Percentiles rank a stretch among this genome's conserved stretches.
These are phyloP conservation scores for Aspergillus luchuensis DNA, from an alignment of 2,329 filamentous ascomycete species.

Conservation along the genomic window DNA sequence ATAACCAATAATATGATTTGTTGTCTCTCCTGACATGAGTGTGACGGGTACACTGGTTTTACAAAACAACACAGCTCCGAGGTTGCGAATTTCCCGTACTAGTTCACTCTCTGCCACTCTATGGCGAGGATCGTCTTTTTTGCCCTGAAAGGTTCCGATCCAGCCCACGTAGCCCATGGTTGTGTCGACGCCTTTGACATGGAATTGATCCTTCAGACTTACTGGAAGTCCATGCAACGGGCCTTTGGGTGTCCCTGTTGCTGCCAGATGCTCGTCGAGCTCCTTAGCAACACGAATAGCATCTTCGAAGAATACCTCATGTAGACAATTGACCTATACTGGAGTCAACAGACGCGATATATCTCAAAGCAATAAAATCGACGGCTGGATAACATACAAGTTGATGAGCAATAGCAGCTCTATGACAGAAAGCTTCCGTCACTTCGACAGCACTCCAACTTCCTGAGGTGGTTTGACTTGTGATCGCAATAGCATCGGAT, in stretches of 20 bases:
- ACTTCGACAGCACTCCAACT: conserved; percentile 59
- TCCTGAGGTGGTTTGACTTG: conserved; percentile 55
- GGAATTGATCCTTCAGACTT: not conserved
- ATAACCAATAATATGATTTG: conserved; percentile 23
- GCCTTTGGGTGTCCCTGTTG: not conserved
- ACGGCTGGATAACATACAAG: conserved; percentile 41
- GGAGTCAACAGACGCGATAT: not conserved
- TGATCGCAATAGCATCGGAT: conserved; percentile 59
- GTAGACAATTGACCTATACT: conserved; percentile 48
- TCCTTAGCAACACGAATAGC: not conserved
- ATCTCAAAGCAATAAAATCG: too few relatives aligned
- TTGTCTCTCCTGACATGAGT: conserved; percentile 22
- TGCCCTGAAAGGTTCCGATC: not conserved
- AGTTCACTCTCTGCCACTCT: not conserved
- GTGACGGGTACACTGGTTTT: conserved; percentile 18
- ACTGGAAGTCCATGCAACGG: conserved; percentile 1
- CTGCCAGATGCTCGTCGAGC: not conserved
- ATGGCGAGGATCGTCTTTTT: not conserved
- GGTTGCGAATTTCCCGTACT: not conserved
- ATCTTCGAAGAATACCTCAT: conserved; percentile 47
- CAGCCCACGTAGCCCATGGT: conserved; percentile 2
- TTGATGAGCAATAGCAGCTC: conserved; percentile 61
- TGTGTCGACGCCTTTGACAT: not conserved
- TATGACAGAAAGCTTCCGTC: conserved; percentile 58
- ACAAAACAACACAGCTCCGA: not conserved